Evolutionary conservation across 2,329 filamentous ascomycete genomes (phyloP).

Genomic region (Diaporthe aspalathi): DNA sequence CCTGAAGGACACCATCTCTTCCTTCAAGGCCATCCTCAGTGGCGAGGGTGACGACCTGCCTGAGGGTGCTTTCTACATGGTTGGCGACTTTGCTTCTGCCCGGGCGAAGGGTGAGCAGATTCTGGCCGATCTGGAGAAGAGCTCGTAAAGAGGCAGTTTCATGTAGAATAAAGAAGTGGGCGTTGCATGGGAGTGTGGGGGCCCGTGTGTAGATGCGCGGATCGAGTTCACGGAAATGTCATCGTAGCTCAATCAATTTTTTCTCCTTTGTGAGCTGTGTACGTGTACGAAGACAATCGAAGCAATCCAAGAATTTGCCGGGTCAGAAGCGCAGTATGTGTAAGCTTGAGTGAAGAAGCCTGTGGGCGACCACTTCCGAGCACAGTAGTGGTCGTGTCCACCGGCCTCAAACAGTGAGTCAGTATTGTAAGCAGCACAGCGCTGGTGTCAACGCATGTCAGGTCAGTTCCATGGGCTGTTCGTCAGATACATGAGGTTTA

Average conservation of each 20-base stretch:
- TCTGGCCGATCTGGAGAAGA: constrained; percentile 88
- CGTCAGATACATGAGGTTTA: not conserved
- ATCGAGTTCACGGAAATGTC: constrained; percentile 61
- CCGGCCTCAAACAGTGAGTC: not conserved
- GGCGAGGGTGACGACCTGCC: constrained; percentile 97
- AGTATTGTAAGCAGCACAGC: not conserved
- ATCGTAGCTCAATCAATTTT: constrained; percentile 62
- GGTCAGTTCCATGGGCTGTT: too few species aligned
- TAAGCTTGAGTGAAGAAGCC: too few species aligned
- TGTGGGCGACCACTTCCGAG: not conserved
- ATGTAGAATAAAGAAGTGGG: constrained; percentile 47
- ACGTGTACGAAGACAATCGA: constrained; percentile 45
- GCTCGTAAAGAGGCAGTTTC: constrained; percentile 51
- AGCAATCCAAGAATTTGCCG: not conserved
- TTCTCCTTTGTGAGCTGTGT: constrained; percentile 72
- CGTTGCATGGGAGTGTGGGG: constrained; percentile 48
- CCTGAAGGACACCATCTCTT: constrained; percentile 97
- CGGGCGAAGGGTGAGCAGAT: constrained; percentile 99
- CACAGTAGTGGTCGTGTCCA: not conserved
- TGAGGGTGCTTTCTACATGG: constrained; percentile 97
- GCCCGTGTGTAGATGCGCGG: constrained; percentile 70
- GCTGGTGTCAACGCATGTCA: not conserved
- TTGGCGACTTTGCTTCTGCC: constrained; percentile 93
- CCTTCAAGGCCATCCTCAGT: constrained; percentile 96
- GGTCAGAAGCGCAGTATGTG: not conserved